phyloP scores from a whole-genome alignment of 345 rosid genomes.

The Balakata baccata region DNA sequence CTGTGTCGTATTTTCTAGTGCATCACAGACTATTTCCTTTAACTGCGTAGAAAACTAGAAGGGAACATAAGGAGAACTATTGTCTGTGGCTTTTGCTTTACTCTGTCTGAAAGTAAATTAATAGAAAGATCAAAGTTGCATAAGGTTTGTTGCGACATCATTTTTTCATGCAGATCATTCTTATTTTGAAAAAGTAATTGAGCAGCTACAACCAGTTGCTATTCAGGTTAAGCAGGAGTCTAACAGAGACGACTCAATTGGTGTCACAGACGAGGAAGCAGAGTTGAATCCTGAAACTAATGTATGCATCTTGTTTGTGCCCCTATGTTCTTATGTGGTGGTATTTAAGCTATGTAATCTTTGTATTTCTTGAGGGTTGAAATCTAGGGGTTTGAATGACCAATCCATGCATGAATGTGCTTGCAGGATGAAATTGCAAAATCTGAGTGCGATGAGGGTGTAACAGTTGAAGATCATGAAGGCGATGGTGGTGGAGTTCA shows the following conservation, averaged over 20 bases:
- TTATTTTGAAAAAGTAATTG: conserved; percentile 55
- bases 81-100: neutral
- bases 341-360: neutral
- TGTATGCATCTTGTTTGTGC: conserved; percentile 29
- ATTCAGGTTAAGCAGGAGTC: conserved; percentile 36
- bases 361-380: neutral
- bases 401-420: neutral
- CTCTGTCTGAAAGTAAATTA: neutral
- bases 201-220: conserved; percentile 53
- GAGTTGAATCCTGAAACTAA: conserved; percentile 35
- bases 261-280: conserved; percentile 30
- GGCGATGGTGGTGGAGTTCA: conserved; percentile 29
- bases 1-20: neutral
- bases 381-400: neutral
- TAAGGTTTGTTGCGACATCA: neutral
- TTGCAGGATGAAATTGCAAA: conserved; percentile 43
- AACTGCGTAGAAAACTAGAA: neutral
- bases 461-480: conserved; percentile 15
- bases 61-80: neutral
- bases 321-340: neutral
- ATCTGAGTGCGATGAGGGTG: conserved; percentile 24
- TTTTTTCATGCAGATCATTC: conserved; percentile 46
- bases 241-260: conserved; percentile 35
- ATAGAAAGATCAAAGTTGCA: neutral
- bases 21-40: neutral